phyloP scores from a whole-genome alignment of 2,329 filamentous ascomycete species.

The Monilinia vaccinii-corymbosi region DNA sequence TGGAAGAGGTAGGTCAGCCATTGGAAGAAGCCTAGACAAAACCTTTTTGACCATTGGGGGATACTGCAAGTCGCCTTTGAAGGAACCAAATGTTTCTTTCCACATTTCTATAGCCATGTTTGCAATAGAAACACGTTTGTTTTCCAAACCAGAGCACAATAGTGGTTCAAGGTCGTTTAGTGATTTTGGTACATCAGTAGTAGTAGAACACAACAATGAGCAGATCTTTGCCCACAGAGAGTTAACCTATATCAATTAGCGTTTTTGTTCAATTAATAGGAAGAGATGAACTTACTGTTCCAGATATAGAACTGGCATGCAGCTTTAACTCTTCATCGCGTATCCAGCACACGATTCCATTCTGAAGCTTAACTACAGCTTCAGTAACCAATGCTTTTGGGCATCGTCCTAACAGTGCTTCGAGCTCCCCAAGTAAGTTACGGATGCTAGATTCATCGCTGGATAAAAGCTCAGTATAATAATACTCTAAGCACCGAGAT shows the following conservation, averaged over 20 bases:
- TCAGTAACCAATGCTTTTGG: conserved; percentile 32
- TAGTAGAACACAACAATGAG: conserved; percentile 27
- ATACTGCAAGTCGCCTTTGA: conserved; percentile 48
- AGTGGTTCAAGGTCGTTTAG: conserved; percentile 46
- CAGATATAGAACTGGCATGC: conserved; percentile 33
- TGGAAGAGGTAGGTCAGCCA: conserved; percentile 43
- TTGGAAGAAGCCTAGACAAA: conserved; percentile 50
- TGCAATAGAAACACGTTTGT: conserved; percentile 46
- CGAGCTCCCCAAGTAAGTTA: conserved; percentile 39
- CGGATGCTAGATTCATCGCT: conserved; percentile 37
- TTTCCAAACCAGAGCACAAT: conserved; percentile 47
- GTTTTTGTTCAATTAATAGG: neutral
- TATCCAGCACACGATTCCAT: conserved; percentile 54
- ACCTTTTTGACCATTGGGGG: conserved; percentile 54
- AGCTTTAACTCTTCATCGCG: conserved; percentile 43
- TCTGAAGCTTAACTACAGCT: conserved; percentile 47
- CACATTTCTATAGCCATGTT: conserved; percentile 51
- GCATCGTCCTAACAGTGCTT: conserved; percentile 32
- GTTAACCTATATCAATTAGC: conserved; percentile 36
- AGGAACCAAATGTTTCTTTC: conserved; percentile 60
- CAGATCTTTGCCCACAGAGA: conserved; percentile 43
- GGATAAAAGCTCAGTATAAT: conserved; percentile 39
- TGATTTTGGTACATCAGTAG: conserved; percentile 33
- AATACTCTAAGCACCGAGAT: conserved; percentile 40
- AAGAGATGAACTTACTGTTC: conserved; percentile 35